Conservation (phyloP, 768 basidiomycete genomes). For the Hypholoma fasciculare region DNA sequence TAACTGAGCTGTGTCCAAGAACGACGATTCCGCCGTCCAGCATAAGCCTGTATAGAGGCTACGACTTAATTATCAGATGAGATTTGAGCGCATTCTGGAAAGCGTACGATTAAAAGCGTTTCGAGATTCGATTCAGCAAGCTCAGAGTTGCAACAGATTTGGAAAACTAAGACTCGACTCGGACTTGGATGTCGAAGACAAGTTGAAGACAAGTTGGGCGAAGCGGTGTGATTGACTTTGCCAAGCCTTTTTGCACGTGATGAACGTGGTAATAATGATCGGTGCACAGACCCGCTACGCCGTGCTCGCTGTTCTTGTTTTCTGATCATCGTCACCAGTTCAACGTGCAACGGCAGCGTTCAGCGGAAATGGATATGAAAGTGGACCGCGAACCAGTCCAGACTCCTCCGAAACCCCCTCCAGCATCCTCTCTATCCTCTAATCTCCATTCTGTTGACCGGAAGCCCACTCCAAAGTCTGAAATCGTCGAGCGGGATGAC, state of each 20-base stretch:
- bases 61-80: too few species aligned
- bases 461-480: slow-evolving; percentile 9
- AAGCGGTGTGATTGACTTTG: background rate
- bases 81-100: too few species aligned
- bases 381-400: slow-evolving; percentile 9
- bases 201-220: too few species aligned
- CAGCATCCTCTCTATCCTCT: background rate
- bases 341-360: slow-evolving; percentile 1
- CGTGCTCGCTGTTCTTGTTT: slow-evolving; percentile 13
- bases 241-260: slow-evolving; percentile 10
- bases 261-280: slow-evolving; percentile 22
- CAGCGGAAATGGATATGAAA: slow-evolving; percentile 11
- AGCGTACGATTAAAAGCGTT: too few species aligned
- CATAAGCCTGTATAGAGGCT: too few species aligned
- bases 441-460: slow-evolving; percentile 8
- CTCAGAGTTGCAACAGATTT: too few species aligned
- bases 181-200: too few species aligned
- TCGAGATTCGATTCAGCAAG: too few species aligned
- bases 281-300: slow-evolving; percentile 23
- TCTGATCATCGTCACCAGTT: slow-evolving; percentile 16
- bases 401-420: background rate
- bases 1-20: too few species aligned
- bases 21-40: too few species aligned
- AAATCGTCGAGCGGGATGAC: slow-evolving; percentile 1
- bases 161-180: too few species aligned